Conservation (phyloP, 1,284 basidiomycete genomes). For the Spongiforma sp. region DNA sequence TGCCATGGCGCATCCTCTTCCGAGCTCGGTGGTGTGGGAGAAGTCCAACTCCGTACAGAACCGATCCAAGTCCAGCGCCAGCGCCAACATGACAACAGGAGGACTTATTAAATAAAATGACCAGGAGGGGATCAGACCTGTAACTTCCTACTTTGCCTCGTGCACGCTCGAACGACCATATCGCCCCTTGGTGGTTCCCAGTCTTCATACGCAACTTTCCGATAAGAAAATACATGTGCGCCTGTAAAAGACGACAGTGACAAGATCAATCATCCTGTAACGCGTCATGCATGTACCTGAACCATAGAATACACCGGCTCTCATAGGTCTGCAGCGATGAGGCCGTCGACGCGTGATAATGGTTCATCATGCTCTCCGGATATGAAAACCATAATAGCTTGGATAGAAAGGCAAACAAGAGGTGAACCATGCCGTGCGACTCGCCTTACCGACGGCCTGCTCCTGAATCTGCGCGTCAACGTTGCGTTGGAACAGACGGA, state of each 20-base stretch:
- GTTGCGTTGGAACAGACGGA: conserved; percentile 61
- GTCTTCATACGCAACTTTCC: neutral
- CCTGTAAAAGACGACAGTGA: neutral
- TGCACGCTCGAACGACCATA: neutral
- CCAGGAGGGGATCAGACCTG: neutral
- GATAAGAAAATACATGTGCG: neutral
- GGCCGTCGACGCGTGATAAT: neutral
- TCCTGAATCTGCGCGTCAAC: conserved; percentile 64
- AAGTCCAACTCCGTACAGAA: conserved; percentile 5
- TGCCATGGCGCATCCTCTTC: conserved; percentile 54
- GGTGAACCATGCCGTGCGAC: conserved; percentile 29
- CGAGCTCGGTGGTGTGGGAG: neutral
- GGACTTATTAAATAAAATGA: neutral
- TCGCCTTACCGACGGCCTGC: conserved; percentile 54
- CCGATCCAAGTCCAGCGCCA: conserved; percentile 10
- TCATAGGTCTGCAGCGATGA: neutral
- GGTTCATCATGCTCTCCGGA: neutral
- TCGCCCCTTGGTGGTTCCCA: neutral
- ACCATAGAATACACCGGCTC: neutral
- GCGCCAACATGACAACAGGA: neutral
- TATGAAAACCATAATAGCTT: neutral
- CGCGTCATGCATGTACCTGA: neutral
- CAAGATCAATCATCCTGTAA: neutral
- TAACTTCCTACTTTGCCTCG: neutral
- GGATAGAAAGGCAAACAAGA: neutral